Conservation (phyloP, 2,329 filamentous ascomycete genomes). For the Didymella glomerata region DNA sequence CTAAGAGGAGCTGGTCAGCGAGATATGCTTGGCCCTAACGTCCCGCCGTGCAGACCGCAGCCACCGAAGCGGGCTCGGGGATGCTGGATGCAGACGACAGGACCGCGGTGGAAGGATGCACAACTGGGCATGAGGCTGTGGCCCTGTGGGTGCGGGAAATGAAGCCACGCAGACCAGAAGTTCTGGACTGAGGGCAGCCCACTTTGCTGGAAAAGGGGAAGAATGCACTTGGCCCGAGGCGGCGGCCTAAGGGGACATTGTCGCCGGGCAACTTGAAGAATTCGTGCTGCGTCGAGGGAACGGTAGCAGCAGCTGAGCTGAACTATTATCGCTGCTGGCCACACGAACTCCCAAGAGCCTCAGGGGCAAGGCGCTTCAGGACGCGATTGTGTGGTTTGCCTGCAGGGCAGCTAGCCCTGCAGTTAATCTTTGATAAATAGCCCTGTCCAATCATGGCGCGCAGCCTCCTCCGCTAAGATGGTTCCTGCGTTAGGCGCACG, state of each 20-base stretch:
- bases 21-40: slow-evolving; percentile 23
- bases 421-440: slow-evolving; percentile 27
- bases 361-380: slow-evolving; percentile 36
- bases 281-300: slow-evolving; percentile 13
- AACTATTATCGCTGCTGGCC: slow-evolving; percentile 3
- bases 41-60: slow-evolving; percentile 22
- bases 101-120: slow-evolving; percentile 33
- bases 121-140: slow-evolving; percentile 42
- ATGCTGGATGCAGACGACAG: slow-evolving; percentile 27
- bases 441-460: slow-evolving; percentile 30
- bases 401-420: slow-evolving; percentile 24
- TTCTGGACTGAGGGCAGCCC: slow-evolving; percentile 30
- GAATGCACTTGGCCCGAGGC: slow-evolving; percentile 20
- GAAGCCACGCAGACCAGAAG: slow-evolving; percentile 33
- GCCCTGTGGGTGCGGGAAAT: slow-evolving; percentile 42
- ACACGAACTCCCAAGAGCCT: slow-evolving; percentile 16
- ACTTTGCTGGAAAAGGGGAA: slow-evolving; percentile 26
- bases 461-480: slow-evolving; percentile 6
- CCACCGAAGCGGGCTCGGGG: slow-evolving; percentile 13
- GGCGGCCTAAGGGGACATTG: slow-evolving; percentile 13
- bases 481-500: slow-evolving; percentile 34
- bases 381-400: slow-evolving; percentile 26
- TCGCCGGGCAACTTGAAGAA: slow-evolving; percentile 22
- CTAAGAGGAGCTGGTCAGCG: slow-evolving; percentile 24
- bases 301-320: slow-evolving; percentile 13